A percentile compares a stretch with the other conserved stretches of the same genome.
Conservation (phyloP, 331 rosid genomes). For the Telfairia occidentalis region DNA sequence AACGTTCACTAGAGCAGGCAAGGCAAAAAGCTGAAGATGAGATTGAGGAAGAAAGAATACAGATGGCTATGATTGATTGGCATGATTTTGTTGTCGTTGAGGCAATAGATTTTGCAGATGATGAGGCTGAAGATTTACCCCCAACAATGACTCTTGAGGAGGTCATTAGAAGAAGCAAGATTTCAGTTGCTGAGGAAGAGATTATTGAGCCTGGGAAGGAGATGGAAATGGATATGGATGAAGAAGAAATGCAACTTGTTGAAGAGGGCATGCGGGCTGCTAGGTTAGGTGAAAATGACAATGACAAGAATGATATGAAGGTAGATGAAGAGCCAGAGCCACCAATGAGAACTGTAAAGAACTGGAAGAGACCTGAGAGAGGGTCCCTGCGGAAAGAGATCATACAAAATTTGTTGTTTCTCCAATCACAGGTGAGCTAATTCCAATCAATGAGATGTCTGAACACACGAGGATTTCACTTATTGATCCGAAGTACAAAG, state of each 20-base stretch:
- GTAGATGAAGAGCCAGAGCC: constrained; percentile 54
- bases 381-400: constrained; percentile 67
- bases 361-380: constrained; percentile 96
- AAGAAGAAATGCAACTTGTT: constrained; percentile 81
- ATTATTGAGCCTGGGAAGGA: constrained; percentile 66
- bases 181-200: constrained; percentile 56
- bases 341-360: constrained; percentile 87
- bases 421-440: constrained; percentile 81
- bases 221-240: constrained; percentile 94
- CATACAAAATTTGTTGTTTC: constrained; percentile 67
- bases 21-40: constrained; percentile 88
- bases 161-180: constrained; percentile 78
- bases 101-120: constrained; percentile 72
- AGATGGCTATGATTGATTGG: constrained; percentile 98
- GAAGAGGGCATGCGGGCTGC: constrained; percentile 75
- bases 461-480: constrained; percentile 92
- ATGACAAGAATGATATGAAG: constrained; percentile 47
- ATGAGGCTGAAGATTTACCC: constrained; percentile 91
- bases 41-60: constrained; percentile 81
- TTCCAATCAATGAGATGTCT: constrained; percentile 80
- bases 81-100: constrained; percentile 94
- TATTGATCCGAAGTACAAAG: constrained; percentile 90
- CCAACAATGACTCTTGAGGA: constrained; percentile 93
- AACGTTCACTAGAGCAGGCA: constrained; percentile 87
- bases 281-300: constrained; percentile 54